Base-by-base conservation (phyloP, 106 monocot genomes). In the Phalaenopsis aphrodite region DNA sequence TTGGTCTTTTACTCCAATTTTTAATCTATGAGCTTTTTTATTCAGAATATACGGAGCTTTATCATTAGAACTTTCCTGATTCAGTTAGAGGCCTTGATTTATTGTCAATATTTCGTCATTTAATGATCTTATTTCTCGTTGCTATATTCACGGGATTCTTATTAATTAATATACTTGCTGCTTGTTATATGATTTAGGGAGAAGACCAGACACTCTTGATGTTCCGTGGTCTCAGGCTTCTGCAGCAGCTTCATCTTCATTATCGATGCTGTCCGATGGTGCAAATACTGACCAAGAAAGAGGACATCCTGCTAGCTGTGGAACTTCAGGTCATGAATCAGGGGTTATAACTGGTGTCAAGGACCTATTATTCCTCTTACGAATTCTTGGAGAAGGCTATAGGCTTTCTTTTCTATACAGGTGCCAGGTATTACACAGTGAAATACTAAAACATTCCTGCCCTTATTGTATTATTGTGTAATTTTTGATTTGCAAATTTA, bases 381-480 rank as follows among this genome's bases (percentile, higher is more conserved):
- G 89, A 77, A 93, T 77, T 68, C 83, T 98, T 78, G 98, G 91
- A 66, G 98, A 98, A 84, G 98, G 92, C 38, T 98, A 85, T 81
- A 84, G 88, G 75, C 89, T 98, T 77, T 92, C 90, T 55, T 98
- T 90, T 81, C 85, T 88, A 73, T 91, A 94, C 76, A 94, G 85
- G 81, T 90, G 84, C 78, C 94, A 89, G 94, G 97, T 94, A 88
- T 77, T 79, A 11, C 71, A 30, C 43, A 76, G 0, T 56, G 2
- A 58, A 39, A 8, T n/a, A 21, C 61, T 61, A 21, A 61, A 18
- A 61, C 61, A 61, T 61, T 5, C 8, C 61, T 61, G 21, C 61
- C 21, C 18, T 61, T 61, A 6, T 37, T 72, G 16, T 12, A 72
- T 72, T 18, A 19, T 38, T 74, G 12, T 74, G 43, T 74, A 19